Evolutionary conservation across 805 yeast species (phyloP).

Genomic region (Saccharomycopsis sp.): DNA sequence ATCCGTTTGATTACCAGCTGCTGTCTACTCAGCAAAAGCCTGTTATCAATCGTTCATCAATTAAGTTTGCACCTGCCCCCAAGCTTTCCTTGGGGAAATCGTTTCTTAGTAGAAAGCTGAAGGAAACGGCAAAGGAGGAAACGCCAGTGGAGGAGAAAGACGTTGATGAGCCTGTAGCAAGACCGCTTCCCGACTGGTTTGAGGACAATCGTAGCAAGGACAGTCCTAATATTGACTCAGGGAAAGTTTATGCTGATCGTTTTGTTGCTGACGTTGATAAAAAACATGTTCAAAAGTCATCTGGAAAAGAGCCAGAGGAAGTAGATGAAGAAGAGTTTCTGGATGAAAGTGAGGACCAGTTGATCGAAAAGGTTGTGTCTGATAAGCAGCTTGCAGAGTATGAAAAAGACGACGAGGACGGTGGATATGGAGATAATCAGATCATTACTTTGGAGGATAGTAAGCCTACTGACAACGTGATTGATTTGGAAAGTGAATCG

Average conservation of each 20-base stretch:
- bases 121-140: slow-evolving; percentile 2
- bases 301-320: not conserved
- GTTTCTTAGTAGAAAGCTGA: slow-evolving; percentile 15
- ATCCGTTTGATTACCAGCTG: slow-evolving; percentile 11
- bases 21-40: not conserved
- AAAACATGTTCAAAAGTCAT: too few species aligned
- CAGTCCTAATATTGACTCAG: not conserved
- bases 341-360: not conserved
- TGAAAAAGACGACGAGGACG: not conserved
- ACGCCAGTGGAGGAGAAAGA: not conserved
- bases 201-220: not conserved
- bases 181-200: not conserved
- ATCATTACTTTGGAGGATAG: not conserved
- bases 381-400: not conserved
- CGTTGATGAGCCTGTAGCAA: not conserved
- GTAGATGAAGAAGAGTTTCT: not conserved
- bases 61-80: slow-evolving; percentile 2
- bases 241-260: not conserved
- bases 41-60: slow-evolving; percentile 2
- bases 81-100: slow-evolving; percentile 18
- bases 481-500: slow-evolving; percentile 14
- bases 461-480: slow-evolving; percentile 8
- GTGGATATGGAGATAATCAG: not conserved
- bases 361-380: not conserved
- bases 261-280: too few species aligned